Evolutionary conservation across 2,329 filamentous ascomycete species (phyloP).

Genomic region (Neonectria faginata): DNA sequence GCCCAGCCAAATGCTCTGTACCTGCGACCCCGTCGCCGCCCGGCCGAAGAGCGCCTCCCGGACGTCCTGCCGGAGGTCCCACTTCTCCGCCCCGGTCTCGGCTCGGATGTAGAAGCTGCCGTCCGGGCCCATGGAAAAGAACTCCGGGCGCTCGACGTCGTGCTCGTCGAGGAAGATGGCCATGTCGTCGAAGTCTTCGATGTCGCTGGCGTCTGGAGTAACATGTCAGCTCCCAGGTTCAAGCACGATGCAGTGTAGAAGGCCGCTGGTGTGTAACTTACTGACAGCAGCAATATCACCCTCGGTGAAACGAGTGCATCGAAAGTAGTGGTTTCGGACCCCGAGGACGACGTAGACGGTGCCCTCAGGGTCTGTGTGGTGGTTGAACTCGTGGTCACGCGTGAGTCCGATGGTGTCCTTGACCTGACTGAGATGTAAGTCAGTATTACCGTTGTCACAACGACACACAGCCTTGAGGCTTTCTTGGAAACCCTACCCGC

Average conservation of each 20-base stretch:
- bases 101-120: slow-evolving; percentile 37
- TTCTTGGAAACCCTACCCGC: slow-evolving; percentile 31
- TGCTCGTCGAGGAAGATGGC: slow-evolving; percentile 32
- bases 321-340: slow-evolving; percentile 34
- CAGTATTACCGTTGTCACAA: neutral
- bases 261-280: slow-evolving; percentile 18
- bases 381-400: slow-evolving; percentile 21
- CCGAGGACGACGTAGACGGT: slow-evolving; percentile 40
- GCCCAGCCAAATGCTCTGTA: slow-evolving; percentile 39
- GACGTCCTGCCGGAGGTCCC: slow-evolving; percentile 27
- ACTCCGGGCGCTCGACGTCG: slow-evolving; percentile 38
- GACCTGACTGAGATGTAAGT: slow-evolving; percentile 21
- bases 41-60: slow-evolving; percentile 17
- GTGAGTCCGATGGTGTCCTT: slow-evolving; percentile 1
- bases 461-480: neutral
- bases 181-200: slow-evolving; percentile 36
- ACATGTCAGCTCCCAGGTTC: neutral
- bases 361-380: slow-evolving; percentile 17
- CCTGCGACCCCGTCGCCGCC: slow-evolving; percentile 7
- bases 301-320: slow-evolving; percentile 32
- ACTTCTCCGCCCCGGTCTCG: slow-evolving; percentile 32
- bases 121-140: slow-evolving; percentile 36
- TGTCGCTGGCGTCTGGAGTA: slow-evolving; percentile 31
- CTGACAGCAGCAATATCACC: slow-evolving; percentile 35
- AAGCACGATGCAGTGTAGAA: neutral